Conservation (phyloP, 257 asterid species). For the Buddleja alternifolia region DNA sequence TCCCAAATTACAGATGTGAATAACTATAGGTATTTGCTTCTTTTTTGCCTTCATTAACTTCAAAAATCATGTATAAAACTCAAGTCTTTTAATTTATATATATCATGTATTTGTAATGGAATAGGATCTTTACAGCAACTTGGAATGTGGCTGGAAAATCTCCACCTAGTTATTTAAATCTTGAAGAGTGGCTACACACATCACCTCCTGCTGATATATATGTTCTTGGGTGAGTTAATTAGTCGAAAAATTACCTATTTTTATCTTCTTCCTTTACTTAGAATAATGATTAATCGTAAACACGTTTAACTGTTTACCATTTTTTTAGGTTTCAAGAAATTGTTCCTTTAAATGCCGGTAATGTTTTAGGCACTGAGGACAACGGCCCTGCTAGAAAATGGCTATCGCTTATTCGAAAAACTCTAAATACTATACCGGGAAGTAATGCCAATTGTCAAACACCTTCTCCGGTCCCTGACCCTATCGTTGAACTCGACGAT, state of each 20-base stretch:
- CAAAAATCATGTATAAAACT: neutral
- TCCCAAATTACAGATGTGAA: slow-evolving; percentile 70
- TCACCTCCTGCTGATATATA: slow-evolving; percentile 98
- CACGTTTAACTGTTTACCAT: neutral
- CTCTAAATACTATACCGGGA: slow-evolving; percentile 77
- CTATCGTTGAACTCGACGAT: slow-evolving; percentile 76
- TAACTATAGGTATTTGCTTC: slow-evolving; percentile 57
- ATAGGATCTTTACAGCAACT: slow-evolving; percentile 87
- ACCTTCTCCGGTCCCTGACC: slow-evolving; percentile 83
- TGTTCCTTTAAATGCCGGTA: slow-evolving; percentile 96
- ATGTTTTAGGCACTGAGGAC: slow-evolving; percentile 96
- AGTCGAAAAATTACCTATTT: neutral
- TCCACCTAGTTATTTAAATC: slow-evolving; percentile 75
- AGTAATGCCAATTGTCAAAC: slow-evolving; percentile 55
- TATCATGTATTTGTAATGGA: slow-evolving; percentile 1
- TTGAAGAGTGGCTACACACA: slow-evolving; percentile 94
- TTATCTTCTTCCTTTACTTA: neutral
- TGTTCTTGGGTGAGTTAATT: slow-evolving; percentile 84
- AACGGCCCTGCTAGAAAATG: slow-evolving; percentile 95
- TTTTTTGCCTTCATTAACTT: slow-evolving; percentile 1
- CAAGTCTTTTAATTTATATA: neutral
- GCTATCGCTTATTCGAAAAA: slow-evolving; percentile 74
- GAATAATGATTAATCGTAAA: slow-evolving; percentile 7
- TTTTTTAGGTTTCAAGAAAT: slow-evolving; percentile 88
- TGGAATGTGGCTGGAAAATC: slow-evolving; percentile 99